phyloP scores from a whole-genome alignment of 1,139 yeast genomes.

The Candida buenavistaensis region DNA sequence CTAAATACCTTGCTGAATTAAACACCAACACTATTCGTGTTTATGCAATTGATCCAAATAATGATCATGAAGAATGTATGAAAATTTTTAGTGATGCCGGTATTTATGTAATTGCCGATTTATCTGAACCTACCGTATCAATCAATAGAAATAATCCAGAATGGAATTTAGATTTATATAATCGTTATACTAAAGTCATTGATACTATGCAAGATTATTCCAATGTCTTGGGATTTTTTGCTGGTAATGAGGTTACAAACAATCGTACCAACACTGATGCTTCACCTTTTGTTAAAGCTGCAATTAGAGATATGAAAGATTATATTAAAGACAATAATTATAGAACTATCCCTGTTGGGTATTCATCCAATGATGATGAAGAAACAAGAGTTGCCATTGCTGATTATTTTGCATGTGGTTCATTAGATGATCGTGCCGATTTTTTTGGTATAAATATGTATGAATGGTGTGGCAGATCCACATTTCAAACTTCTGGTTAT shows the following conservation, averaged over 20 bases:
- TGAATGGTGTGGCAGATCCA: constrained; percentile 69
- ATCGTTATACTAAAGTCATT: constrained; percentile 48
- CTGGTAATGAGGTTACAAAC: constrained; percentile 63
- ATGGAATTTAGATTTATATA: constrained; percentile 42
- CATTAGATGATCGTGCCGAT: constrained; percentile 31
- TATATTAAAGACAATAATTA: constrained; percentile 45
- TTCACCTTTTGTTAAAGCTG: constrained; percentile 63
- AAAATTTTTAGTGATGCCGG: constrained; percentile 51
- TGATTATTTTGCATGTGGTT: constrained; percentile 49
- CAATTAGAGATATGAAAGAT: constrained; percentile 55
- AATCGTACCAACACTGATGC: constrained; percentile 48
- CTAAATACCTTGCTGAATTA: constrained; percentile 45
- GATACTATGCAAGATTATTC: constrained; percentile 49
- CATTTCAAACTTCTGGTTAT: constrained; percentile 56
- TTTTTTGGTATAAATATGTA: constrained; percentile 63
- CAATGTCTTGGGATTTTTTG: constrained; percentile 57
- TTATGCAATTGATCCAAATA: constrained; percentile 52
- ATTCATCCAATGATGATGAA: constrained; percentile 60
- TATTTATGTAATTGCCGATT: constrained; percentile 55
- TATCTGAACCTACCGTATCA: constrained; percentile 54
- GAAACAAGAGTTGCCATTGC: constrained; percentile 48
- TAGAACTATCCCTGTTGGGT: constrained; percentile 59
- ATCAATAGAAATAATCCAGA: constrained; percentile 49
- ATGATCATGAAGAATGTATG: constrained; percentile 58
- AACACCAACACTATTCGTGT: constrained; percentile 57